Evolutionary conservation across 345 rosid genomes (phyloP), one percentile per base, ranked within the genome.

Genomic region (Iberis pinnata): DNA sequence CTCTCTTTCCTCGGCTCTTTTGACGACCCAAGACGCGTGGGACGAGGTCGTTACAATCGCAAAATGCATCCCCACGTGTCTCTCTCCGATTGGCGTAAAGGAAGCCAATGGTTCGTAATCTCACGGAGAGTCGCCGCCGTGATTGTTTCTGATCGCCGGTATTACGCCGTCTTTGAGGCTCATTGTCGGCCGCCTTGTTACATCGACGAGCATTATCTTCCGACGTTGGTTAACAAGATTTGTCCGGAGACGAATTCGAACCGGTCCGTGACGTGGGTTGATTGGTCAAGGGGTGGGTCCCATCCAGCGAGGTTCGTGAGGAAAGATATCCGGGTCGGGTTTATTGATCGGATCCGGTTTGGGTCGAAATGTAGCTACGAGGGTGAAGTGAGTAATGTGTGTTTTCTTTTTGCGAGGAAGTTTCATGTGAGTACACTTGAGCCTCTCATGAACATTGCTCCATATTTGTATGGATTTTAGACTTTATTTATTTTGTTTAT

Each of bases 41-140:
- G 78, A 0, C 71, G 78, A 8, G 81, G 85, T 9, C 33, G 81
- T n/a, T 79, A 79, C 65, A 76, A 12, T 9, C 69, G 60, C 0
- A 38, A 48, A 18, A 79, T 79, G 81, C 64, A 26, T 12, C 85
- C 85, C 5, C 13, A 32, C 16, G 66, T 79, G 31, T 47, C 71
- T 0, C 45, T 75, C 7, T 53, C 66, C 4, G 61, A 71, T 3
- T 75, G 79, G 79, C 69, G 79, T 0, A 74, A 70, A 63, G 78
- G 75, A 16, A 75, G 64, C 20, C 78, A 75, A 11, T 78, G 80
- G 83, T 75, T 78, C 35, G 83, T 70, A 31, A 15, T 69, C n/a
- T 53, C 51, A 22, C 75, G 80, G 10, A 20, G 16, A 20, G 36
- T 75, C 4, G 78, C 80, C 32, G 14, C 47, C 5, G 67, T 45